Percentiles rank a stretch among this genome's conserved stretches.
These are phyloP conservation scores for Lomentospora prolificans DNA, from an alignment of 2,329 filamentous ascomycete genomes.

Conservation along the genomic window DNA sequence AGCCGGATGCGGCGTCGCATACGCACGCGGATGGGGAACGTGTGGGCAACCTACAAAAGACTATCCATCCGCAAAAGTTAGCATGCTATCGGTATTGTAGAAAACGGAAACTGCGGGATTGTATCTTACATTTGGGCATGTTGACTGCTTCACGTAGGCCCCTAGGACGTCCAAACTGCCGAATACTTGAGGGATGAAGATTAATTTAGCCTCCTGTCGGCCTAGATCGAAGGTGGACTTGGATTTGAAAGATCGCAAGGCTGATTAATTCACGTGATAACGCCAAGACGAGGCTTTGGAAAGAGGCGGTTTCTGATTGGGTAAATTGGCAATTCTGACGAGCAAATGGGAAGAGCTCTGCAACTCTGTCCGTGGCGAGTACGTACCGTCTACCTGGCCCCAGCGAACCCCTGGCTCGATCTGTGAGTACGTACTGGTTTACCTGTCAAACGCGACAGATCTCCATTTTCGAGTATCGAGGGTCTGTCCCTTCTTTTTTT, in stretches of 20 bases:
- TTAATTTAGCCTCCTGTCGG: neutral
- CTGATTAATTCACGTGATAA: neutral
- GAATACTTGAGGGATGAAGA: neutral
- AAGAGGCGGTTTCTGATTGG: neutral
- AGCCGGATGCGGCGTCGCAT: no score
- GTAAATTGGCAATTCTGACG: neutral
- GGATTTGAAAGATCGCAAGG: neutral
- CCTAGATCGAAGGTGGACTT: no score
- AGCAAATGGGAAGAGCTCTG: slow-evolving; percentile 4
- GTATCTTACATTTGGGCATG: slow-evolving; percentile 78
- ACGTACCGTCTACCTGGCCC: neutral
- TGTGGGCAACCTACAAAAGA: slow-evolving; percentile 20
- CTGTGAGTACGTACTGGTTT: neutral
- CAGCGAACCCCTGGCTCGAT: neutral
- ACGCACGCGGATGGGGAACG: no score
- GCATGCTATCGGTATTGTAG: slow-evolving; percentile 23
- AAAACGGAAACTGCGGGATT: slow-evolving; percentile 9
- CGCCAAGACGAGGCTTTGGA: slow-evolving; percentile 3
- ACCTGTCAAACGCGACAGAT: slow-evolving; percentile 8
- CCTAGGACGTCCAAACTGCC: neutral
- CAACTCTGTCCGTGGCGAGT: no score
- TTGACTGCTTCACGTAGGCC: slow-evolving; percentile 22
- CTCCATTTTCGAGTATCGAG: slow-evolving; percentile 1
- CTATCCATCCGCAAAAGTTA: slow-evolving; percentile 15
- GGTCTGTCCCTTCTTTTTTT: neutral